Evolutionary conservation across 163 green algal genomes (phyloP).

Genomic region (Trebouxiophyceae sp.): DNA sequence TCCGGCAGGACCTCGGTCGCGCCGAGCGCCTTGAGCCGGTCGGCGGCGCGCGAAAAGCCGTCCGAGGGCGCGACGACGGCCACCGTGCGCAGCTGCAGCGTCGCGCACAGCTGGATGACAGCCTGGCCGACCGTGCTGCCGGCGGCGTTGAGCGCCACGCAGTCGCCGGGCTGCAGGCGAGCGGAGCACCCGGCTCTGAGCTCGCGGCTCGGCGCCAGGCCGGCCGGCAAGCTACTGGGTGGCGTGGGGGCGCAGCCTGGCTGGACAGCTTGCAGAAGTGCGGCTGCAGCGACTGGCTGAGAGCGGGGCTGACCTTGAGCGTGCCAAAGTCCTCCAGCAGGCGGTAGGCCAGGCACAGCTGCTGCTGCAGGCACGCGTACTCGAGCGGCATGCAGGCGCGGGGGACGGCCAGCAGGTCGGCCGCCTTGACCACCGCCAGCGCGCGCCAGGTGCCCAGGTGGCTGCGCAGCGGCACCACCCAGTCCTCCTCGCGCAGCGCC

Average conservation of each 20-base stretch:
- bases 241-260: no score
- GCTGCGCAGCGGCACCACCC: conserved; percentile 62
- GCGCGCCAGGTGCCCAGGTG: conserved; percentile 69
- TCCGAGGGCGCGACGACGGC: conserved; percentile 33
- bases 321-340: conserved; percentile 59
- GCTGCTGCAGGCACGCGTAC: conserved; percentile 42
- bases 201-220: no score
- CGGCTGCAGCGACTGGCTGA: background rate
- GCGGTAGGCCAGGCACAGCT: conserved; percentile 58
- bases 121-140: conserved; percentile 64
- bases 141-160: conserved; percentile 76
- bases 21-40: conserved; percentile 61
- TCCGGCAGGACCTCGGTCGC: conserved; percentile 71
- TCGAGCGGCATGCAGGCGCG: conserved; percentile 49
- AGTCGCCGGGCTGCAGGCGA: conserved; percentile 61
- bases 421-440: conserved; percentile 54
- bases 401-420: conserved; percentile 52
- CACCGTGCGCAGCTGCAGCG: conserved; percentile 62
- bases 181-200: no score
- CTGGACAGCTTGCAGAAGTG: no score
- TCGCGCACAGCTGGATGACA: conserved; percentile 59
- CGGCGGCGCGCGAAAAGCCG: conserved; percentile 26
- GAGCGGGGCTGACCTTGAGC: conserved; percentile 39
- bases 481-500: conserved; percentile 63
- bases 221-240: no score